These are phyloP conservation scores for Saturnispora serradocipensis DNA, from an alignment of 805 yeast genomes.

Conservation along the genomic window DNA sequence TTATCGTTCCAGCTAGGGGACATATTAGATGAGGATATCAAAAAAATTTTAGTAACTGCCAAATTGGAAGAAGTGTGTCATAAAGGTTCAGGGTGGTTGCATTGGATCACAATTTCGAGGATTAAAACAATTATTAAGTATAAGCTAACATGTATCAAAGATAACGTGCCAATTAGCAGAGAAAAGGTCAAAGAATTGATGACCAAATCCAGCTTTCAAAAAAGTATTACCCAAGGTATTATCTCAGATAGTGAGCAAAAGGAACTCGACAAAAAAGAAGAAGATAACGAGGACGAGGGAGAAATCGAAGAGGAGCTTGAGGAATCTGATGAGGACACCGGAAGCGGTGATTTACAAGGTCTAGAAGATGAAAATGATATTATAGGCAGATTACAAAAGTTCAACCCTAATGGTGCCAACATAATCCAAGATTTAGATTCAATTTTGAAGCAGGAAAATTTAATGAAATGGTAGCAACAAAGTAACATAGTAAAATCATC, in stretches of 20 bases:
- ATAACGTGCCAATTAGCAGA: conserved; percentile 37
- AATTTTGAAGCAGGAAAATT: conserved; percentile 20
- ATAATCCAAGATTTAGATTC: conserved; percentile 21
- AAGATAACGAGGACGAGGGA: conserved; percentile 19
- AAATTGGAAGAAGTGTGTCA: conserved; percentile 37
- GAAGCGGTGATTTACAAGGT: conserved; percentile 27
- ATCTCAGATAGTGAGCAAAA: conserved; percentile 21
- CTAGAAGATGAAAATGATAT: conserved; percentile 24
- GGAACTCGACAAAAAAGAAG: conserved; percentile 16
- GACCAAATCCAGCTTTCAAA: conserved; percentile 24
- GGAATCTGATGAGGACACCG: conserved; percentile 26
- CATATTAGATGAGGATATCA: conserved; percentile 56
- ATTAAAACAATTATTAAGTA: conserved; percentile 64
- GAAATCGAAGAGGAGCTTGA: conserved; percentile 7
- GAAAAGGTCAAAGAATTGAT: conserved; percentile 36
- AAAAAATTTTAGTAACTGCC: conserved; percentile 32
- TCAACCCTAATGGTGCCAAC: conserved; percentile 29
- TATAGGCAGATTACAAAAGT: conserved; percentile 28
- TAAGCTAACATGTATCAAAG: conserved; percentile 55
- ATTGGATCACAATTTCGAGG: conserved; percentile 48
- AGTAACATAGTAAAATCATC: background rate
- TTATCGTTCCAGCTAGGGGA: conserved; percentile 76
- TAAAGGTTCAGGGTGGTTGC: conserved; percentile 75
- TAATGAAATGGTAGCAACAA: conserved; percentile 13
- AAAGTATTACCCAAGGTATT: conserved; percentile 11